Conservation (phyloP, 768 basidiomycete species). For the Kwoniella bestiolae region DNA sequence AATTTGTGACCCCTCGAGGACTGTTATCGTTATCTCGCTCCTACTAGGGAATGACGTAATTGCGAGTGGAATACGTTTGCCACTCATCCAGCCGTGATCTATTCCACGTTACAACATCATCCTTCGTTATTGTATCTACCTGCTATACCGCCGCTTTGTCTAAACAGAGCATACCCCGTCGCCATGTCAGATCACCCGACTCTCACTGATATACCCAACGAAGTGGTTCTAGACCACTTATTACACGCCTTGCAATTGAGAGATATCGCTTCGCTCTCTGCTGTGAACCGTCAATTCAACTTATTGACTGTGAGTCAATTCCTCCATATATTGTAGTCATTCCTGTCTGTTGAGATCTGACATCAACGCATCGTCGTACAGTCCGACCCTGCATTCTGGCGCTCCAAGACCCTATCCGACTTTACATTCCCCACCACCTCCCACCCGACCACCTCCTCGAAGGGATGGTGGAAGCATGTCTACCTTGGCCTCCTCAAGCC, state of each 20-base stretch:
- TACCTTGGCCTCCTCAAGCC: conserved; percentile 30
- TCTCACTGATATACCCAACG: conserved; percentile 67
- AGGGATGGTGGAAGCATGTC: conserved; percentile 30
- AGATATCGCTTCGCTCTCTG: conserved; percentile 67
- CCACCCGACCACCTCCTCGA: conserved; percentile 20
- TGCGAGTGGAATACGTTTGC: too few relatives aligned
- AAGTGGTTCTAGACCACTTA: conserved; percentile 76
- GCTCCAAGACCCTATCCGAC: conserved; percentile 33
- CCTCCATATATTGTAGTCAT: too few relatives aligned
- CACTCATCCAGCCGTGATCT: neutral
- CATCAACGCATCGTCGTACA: too few relatives aligned
- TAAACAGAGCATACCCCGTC: neutral
- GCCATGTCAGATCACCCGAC: neutral
- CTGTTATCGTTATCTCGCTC: too few relatives aligned
- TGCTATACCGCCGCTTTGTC: too few relatives aligned
- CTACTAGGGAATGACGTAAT: too few relatives aligned
- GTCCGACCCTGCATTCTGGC: conserved; percentile 50
- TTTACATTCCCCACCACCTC: conserved; percentile 34
- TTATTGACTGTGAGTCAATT: conserved; percentile 56
- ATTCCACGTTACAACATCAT: neutral
- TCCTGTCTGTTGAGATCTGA: too few relatives aligned
- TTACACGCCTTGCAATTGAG: conserved; percentile 60
- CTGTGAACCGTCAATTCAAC: conserved; percentile 68
- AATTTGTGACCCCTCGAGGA: too few relatives aligned
- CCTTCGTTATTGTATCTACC: neutral